phyloP scores from a whole-genome alignment of 129 eudicot species.

The Artemisia tridentata region DNA sequence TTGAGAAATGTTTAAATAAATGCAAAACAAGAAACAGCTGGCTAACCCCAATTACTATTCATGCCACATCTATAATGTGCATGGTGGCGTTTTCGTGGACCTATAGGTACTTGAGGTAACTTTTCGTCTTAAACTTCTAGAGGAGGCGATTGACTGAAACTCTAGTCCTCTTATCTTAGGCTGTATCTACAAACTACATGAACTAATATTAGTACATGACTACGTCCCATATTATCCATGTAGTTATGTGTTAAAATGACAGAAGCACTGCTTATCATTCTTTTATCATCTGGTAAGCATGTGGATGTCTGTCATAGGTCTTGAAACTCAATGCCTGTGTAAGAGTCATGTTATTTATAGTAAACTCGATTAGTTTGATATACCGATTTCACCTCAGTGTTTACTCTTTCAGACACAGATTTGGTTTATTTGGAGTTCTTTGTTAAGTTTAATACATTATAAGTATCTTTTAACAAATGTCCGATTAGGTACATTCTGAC shows the following conservation, averaged over 20 bases:
- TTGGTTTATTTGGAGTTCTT: not conserved
- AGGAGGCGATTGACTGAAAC: not conserved
- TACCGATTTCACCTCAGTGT: not conserved
- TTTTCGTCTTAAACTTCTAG: not conserved
- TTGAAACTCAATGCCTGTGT: too few relatives aligned
- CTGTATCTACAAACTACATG: too few relatives aligned
- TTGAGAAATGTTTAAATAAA: slow-evolving; percentile 10
- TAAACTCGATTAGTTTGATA: too few relatives aligned
- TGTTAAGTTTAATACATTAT: not conserved
- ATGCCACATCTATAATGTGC: slow-evolving; percentile 26
- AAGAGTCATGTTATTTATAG: too few relatives aligned
- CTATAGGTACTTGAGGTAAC: not conserved
- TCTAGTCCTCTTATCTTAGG: not conserved
- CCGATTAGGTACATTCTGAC: not conserved
- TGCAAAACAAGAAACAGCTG: slow-evolving; percentile 29
- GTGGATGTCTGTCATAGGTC: not conserved
- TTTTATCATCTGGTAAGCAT: not conserved
- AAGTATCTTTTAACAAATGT: slow-evolving; percentile 3
- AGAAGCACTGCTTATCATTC: not conserved
- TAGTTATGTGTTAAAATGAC: not conserved
- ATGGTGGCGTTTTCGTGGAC: slow-evolving; percentile 10
- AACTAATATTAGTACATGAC: too few relatives aligned
- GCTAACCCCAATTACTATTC: slow-evolving; percentile 29
- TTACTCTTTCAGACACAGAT: not conserved
- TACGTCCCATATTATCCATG: too few relatives aligned